These are phyloP conservation scores for Barnettozyma siamensis DNA, from an alignment of 805 yeast species.

Conservation along the genomic window DNA sequence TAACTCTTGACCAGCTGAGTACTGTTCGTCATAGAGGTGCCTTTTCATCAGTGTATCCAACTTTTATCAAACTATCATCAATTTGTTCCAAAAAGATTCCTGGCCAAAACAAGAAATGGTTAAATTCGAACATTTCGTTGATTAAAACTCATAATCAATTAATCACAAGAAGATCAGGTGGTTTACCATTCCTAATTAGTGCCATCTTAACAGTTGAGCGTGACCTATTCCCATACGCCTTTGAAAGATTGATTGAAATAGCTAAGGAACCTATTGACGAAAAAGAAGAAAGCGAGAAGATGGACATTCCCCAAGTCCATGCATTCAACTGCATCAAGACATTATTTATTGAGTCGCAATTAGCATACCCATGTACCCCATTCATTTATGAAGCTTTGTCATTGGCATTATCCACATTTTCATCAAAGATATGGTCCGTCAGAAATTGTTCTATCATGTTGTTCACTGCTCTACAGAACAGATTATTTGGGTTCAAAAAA, in stretches of 20 bases:
- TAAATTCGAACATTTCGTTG: slow-evolving; percentile 45
- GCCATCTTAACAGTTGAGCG: slow-evolving; percentile 51
- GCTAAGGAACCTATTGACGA: slow-evolving; percentile 46
- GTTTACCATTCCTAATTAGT: slow-evolving; percentile 74
- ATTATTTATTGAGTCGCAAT: slow-evolving; percentile 62
- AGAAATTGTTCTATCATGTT: slow-evolving; percentile 93
- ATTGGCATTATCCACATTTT: slow-evolving; percentile 57
- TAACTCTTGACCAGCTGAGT: slow-evolving; percentile 61
- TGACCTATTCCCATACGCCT: slow-evolving; percentile 43
- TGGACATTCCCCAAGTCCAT: slow-evolving; percentile 87
- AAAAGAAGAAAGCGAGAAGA: slow-evolving; percentile 43
- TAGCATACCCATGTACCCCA: slow-evolving; percentile 46
- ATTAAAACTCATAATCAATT: slow-evolving; percentile 55
- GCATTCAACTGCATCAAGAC: slow-evolving; percentile 83
- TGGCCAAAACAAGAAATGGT: slow-evolving; percentile 49
- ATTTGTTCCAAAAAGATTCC: slow-evolving; percentile 41
- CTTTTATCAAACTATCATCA: slow-evolving; percentile 61
- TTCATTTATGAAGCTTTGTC: slow-evolving; percentile 54
- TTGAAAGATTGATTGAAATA: slow-evolving; percentile 45
- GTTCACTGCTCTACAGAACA: slow-evolving; percentile 75
- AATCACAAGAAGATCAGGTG: slow-evolving; percentile 89
- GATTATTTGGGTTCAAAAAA: slow-evolving; percentile 63
- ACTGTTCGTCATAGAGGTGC: slow-evolving; percentile 88
- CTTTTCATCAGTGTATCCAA: slow-evolving; percentile 80
- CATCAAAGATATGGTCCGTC: slow-evolving; percentile 72